Base-by-base conservation (phyloP, 768 basidiomycete species). In the Phlebiopsis gigantea region DNA sequence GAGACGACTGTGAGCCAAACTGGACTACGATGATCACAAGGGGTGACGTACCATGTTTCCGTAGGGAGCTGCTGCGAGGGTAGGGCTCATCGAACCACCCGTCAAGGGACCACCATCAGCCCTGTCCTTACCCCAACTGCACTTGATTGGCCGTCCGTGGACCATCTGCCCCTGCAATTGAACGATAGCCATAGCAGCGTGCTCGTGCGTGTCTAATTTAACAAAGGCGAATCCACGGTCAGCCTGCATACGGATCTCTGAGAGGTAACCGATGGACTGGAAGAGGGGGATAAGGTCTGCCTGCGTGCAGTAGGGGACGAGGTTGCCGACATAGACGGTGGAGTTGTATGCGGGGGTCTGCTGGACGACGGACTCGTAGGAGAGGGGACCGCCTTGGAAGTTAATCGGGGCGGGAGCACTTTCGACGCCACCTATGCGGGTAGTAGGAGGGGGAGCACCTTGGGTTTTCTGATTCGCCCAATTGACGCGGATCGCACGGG, bases 391-490 rank as follows among this genome's bases (percentile, higher is more conserved):
- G 60, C 88, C 90, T 71, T 86, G 84, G 76, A 93, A 94, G 72
- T 92, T 93, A 73, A 93, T 89, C 43, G 93, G 90, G 51, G 92
- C 89, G 48, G 93, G 91, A 26, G 90, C 88, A 17, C 65, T 61
- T 25, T 58, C 34, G 57, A 46, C 55, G 28, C 60, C 47, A 15
- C 59, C 55, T 47, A 34, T 1, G 30, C 60, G 43, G 43, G 47
- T 14, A 31, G 39, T 46, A 26, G 65, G 15, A n/a, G 61, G 56
- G 17, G 69, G 64, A 1, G 66, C 70, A 56, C 85, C 91, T 72
- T 96, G 93, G 17, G 95, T 98, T 78, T 98, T 98, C 75, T 98
- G 96, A 76, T 98, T 98, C 53, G 97, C 97, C 96, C 96, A 99
- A 77, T 99, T 99, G 72, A 98, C 96, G 63, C 97, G 88, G 67